phyloP scores from a whole-genome alignment of 805 yeast genomes.

The Starmera amethionina region DNA sequence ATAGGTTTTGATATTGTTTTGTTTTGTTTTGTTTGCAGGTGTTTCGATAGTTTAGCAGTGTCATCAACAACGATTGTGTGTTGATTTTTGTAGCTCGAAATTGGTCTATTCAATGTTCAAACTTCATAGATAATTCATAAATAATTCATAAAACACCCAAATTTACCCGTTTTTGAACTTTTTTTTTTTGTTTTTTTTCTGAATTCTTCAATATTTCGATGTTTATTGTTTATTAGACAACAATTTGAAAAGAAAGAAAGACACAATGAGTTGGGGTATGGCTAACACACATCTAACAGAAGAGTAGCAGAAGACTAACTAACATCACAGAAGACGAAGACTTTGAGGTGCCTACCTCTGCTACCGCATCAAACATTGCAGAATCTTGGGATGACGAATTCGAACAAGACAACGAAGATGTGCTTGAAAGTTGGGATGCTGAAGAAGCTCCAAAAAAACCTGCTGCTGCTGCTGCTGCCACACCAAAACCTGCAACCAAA shows the following conservation, averaged over 20 bases:
- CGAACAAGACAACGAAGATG: constrained; percentile 64
- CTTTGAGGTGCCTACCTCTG: constrained; percentile 54
- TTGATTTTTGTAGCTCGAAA: no score
- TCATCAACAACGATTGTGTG: no score
- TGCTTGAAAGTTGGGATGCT: constrained; percentile 84
- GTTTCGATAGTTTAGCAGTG: no score
- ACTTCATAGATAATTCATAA: no score
- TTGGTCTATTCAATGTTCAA: no score
- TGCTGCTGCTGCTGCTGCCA: constrained; percentile 15
- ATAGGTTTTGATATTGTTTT: no score
- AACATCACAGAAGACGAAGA: constrained; percentile 71
- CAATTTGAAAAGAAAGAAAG: no score
- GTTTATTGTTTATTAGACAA: no score
- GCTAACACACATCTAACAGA: no score
- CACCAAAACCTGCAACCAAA: constrained; percentile 14
- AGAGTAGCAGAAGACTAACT: not conserved
- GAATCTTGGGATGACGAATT: constrained; percentile 77
- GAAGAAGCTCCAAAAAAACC: constrained; percentile 53
- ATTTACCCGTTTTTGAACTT: not conserved
- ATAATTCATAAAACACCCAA: no score
- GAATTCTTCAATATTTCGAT: no score
- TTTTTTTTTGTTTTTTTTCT: not conserved
- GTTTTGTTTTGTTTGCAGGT: no score
- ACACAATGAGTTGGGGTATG: not conserved
- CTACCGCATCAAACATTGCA: constrained; percentile 39